Conservation (phyloP, 257 asterid genomes). For the Capsicum pubescens region DNA sequence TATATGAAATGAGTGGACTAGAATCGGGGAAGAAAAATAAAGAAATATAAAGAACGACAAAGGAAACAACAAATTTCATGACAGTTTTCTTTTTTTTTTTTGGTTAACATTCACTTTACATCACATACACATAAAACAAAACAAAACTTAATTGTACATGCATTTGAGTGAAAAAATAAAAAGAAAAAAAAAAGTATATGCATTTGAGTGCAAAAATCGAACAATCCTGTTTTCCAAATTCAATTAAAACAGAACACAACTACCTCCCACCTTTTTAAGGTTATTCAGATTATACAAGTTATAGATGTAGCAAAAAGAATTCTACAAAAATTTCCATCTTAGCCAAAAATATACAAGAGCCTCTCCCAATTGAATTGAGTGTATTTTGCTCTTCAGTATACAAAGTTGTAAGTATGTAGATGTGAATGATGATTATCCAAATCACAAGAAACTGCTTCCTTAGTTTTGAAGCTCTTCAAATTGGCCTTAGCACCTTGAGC, state of each 20-base stretch:
- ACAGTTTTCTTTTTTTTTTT: too few relatives aligned
- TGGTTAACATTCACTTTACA: too few relatives aligned
- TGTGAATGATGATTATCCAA: slow-evolving; percentile 40
- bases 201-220: neutral
- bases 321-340: neutral
- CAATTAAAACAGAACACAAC: neutral
- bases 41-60: too few relatives aligned
- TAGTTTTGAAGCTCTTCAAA: slow-evolving; percentile 55
- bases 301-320: neutral
- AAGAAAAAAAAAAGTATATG: neutral
- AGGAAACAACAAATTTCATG: too few relatives aligned
- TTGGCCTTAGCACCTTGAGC: slow-evolving; percentile 72
- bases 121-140: neutral
- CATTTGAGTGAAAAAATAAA: neutral
- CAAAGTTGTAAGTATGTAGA: slow-evolving; percentile 30
- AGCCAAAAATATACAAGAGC: neutral
- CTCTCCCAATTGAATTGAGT: neutral
- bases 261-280: neutral
- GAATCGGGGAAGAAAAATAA: too few relatives aligned
- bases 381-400: neutral
- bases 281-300: neutral
- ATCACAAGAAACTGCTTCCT: slow-evolving; percentile 29
- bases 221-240: neutral
- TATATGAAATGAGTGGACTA: too few relatives aligned
- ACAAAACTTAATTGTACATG: neutral